phyloP scores from a whole-genome alignment of 202 grass and related monocot genomes.

The Panicum hallii region DNA sequence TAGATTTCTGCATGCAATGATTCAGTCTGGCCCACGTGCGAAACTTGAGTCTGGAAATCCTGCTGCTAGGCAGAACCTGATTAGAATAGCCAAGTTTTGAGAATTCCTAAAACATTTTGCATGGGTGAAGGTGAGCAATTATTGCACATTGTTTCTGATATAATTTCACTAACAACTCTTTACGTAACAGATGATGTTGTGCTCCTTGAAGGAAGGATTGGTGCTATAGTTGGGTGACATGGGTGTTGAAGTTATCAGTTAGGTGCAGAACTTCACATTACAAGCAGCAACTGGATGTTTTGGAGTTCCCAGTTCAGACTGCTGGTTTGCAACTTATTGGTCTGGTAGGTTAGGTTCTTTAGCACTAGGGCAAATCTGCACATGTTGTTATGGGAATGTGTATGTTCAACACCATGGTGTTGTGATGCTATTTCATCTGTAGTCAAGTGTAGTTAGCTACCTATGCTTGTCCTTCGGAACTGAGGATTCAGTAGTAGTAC shows the following conservation, averaged over 20 bases:
- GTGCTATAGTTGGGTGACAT: neutral
- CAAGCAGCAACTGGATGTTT: neutral
- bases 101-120: neutral
- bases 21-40: neutral
- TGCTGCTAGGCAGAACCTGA: neutral
- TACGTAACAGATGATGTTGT: slow-evolving; percentile 15
- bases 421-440: slow-evolving; percentile 7
- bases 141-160: neutral
- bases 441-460: neutral
- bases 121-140: neutral
- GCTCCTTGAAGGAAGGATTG: neutral
- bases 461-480: neutral
- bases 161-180: slow-evolving; percentile 2
- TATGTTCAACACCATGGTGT: neutral
- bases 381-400: slow-evolving; percentile 16
- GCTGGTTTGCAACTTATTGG: neutral
- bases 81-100: neutral
- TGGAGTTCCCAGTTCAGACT: slow-evolving; percentile 1
- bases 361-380: neutral
- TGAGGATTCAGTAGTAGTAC: neutral
- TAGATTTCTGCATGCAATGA: neutral
- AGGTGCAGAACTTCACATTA: neutral
- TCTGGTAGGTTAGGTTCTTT: neutral
- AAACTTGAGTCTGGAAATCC: neutral
- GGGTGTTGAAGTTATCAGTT: neutral